Evolutionary conservation across 352 stramenopile genomes (phyloP), one percentile per base, ranked within the genome.

Genomic region (Phytophthora rubi): DNA sequence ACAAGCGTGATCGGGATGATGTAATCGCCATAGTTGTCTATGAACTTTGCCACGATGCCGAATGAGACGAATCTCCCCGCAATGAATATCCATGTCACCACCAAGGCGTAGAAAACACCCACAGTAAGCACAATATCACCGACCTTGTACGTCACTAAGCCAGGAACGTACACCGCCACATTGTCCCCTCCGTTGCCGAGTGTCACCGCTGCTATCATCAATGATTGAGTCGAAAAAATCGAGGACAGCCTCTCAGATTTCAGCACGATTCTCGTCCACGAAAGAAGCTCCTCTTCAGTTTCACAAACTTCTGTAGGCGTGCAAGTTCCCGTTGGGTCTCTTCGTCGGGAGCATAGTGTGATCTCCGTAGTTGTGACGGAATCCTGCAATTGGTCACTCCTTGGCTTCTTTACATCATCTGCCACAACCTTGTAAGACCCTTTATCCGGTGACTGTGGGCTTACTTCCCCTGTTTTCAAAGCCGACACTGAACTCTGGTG

Each of bases 171-270:
- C 32, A 58, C 47, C 18, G 47, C 45, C 12, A 52, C 47, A 10
- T 58, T 65, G 33, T 65, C 47, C 4, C 59, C 59, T 12, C 59
- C 59, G 21, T 65, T 65, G 1, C 45, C 26, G 9, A 65, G 47
- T 18, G 59, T 52, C 18, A 65, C 32, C 12, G 58, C 45, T 21
- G 47, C 42, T 47, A 65, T 42, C 33, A 49, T 65, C 16, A 51
- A 26, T 3, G 47, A 58, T 5, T 49, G 45, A 16, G 44, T 9
- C 6, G 44, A 56, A 28, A 47, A 55, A 55, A 56, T 3, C 13
- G 30, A 26, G 7, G 1, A 48, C 44, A 28, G 15, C 16, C n/a
- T 28, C n/a, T 51, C 44, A 13, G 44, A 23, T 23, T 1, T 7
- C 44, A 26, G 16, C 12, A 51, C 18, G 15, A 28, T 28, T 28